Evolutionary conservation across 2,329 filamentous ascomycete genomes (phyloP).

Genomic region (Dactylonectria estremocensis): DNA sequence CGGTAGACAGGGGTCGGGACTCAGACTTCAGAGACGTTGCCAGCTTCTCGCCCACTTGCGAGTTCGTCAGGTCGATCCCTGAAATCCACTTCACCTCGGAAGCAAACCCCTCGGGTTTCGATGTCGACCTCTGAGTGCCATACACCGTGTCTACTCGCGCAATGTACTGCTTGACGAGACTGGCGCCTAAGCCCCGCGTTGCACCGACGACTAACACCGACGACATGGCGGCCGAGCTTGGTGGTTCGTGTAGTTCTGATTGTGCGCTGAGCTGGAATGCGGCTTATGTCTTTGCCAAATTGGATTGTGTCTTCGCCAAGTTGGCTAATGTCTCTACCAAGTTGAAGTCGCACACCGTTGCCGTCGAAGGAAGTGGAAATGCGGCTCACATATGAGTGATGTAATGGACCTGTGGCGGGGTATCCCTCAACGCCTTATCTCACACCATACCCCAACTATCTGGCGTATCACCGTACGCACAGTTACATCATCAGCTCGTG

Average conservation of each 20-base stretch:
- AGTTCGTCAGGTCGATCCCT: conserved; percentile 68
- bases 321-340: not conserved
- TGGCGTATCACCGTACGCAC: conserved; percentile 6
- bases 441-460: conserved; percentile 23
- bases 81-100: conserved; percentile 69
- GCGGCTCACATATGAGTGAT: conserved; percentile 32
- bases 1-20: conserved; percentile 58
- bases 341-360: not conserved
- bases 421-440: conserved; percentile 16
- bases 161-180: conserved; percentile 72
- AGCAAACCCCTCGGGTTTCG: conserved; percentile 59
- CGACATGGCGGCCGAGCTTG: conserved; percentile 53
- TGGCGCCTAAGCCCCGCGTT: conserved; percentile 77
- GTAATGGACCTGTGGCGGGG: conserved; percentile 40
- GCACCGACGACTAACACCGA: conserved; percentile 76
- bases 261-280: not conserved
- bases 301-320: not conserved
- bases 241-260: not conserved
- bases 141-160: conserved; percentile 66
- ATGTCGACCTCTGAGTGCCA: conserved; percentile 69
- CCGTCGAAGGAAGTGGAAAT: conserved; percentile 8
- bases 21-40: conserved; percentile 58
- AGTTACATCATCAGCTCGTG: conserved; percentile 1
- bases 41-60: conserved; percentile 64
- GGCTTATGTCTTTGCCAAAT: not conserved